A percentile compares a stretch with the other conserved stretches of the same genome.
Conservation (phyloP, 257 asterid species). For the Solanum chilense region DNA sequence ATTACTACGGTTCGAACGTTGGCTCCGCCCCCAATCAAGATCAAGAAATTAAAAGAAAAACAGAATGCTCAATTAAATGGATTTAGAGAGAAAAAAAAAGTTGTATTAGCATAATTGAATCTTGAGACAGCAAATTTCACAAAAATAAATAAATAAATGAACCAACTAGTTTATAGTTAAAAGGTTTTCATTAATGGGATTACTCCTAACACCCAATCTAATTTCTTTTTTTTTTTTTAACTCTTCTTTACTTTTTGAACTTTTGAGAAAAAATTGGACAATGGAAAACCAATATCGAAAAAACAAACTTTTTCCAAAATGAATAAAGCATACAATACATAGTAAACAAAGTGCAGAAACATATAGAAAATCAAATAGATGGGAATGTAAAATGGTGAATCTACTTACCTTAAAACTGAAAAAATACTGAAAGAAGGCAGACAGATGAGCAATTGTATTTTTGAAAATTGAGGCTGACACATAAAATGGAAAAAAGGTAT, state of each 20-base stretch:
- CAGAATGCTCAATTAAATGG: background rate
- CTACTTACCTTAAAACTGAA: background rate
- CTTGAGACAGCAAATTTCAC: background rate
- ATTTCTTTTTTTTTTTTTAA: background rate
- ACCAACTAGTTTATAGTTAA: background rate
- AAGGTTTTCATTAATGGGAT: background rate
- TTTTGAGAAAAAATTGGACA: background rate
- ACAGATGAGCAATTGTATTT: background rate
- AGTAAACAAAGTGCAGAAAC: background rate
- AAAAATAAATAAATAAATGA: background rate
- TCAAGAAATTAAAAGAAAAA: background rate
- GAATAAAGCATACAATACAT: background rate
- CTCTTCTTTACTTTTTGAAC: background rate
- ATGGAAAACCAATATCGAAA: background rate
- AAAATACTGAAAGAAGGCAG: background rate
- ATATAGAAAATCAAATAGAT: background rate
- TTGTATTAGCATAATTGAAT: background rate
- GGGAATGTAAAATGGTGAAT: background rate
- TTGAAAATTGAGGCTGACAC: background rate
- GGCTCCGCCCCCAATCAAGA: background rate
- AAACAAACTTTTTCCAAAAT: background rate
- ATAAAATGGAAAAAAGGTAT: background rate
- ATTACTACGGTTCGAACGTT: background rate
- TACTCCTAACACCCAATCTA: no score
- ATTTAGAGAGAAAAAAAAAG: background rate